A percentile compares a stretch with the other conserved stretches of the same genome.
Evolutionary conservation across 2,329 filamentous ascomycete species (phyloP).

Genomic region (Aspergillus versicolor): DNA sequence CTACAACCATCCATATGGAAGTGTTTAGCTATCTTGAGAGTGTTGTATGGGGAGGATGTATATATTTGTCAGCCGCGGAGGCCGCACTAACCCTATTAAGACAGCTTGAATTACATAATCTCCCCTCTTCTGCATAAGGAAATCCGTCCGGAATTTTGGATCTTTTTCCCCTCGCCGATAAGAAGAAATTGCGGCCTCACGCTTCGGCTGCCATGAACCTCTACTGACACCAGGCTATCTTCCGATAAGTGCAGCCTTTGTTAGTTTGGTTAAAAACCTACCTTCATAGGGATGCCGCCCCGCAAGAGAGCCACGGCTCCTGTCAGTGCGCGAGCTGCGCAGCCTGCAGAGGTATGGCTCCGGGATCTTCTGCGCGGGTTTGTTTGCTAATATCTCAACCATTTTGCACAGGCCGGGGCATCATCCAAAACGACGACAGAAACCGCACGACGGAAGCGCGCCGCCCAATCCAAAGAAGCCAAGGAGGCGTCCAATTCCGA

Average conservation of each 20-base stretch:
- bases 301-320: conserved; percentile 36
- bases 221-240: neutral
- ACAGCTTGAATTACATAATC: conserved; percentile 16
- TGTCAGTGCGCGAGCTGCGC: conserved; percentile 25
- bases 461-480: conserved; percentile 28
- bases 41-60: neutral
- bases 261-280: neutral
- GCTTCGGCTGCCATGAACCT: conserved; percentile 13
- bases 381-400: conserved; percentile 13
- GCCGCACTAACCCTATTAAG: conserved; percentile 3
- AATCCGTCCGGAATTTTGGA: conserved; percentile 19
- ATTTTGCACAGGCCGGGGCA: conserved; percentile 14
- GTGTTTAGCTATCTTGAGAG: no score
- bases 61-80: conserved; percentile 8
- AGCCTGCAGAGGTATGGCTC: conserved; percentile 33
- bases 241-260: neutral
- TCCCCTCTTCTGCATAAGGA: conserved; percentile 12
- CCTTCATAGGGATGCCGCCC: conserved; percentile 33
- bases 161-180: conserved; percentile 25
- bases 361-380: conserved; percentile 4
- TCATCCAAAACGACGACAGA: conserved; percentile 21
- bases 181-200: conserved; percentile 22
- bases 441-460: conserved; percentile 27
- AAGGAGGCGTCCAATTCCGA: conserved; percentile 21
- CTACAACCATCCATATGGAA: no score